A percentile compares a stretch with the other conserved stretches of the same genome.
Evolutionary conservation across 2,329 filamentous ascomycete genomes (phyloP).

Genomic region (Nigrospora oryzae): DNA sequence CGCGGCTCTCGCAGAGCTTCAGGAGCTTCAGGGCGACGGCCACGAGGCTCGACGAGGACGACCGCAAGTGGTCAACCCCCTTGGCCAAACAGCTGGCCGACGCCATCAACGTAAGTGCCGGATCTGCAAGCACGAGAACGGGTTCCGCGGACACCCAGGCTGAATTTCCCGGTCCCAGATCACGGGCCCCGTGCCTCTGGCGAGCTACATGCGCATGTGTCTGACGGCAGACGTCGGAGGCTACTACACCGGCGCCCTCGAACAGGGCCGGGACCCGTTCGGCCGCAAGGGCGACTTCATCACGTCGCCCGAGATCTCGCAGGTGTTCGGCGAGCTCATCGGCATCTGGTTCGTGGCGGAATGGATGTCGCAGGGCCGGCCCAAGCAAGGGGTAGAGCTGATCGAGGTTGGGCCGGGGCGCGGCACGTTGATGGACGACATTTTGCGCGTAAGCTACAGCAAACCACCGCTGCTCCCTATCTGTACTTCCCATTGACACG

Average conservation of each 20-base stretch:
- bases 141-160: slow-evolving; percentile 9
- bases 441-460: slow-evolving; percentile 65
- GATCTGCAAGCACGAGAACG: neutral
- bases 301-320: slow-evolving; percentile 94
- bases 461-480: neutral
- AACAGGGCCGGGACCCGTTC: slow-evolving; percentile 72
- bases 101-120: slow-evolving; percentile 64
- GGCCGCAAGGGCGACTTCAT: slow-evolving; percentile 92
- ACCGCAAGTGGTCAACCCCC: slow-evolving; percentile 81
- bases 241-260: slow-evolving; percentile 78
- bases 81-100: slow-evolving; percentile 79
- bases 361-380: slow-evolving; percentile 86
- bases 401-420: slow-evolving; percentile 92
- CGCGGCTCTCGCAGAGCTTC: slow-evolving; percentile 8
- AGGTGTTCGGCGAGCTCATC: slow-evolving; percentile 90
- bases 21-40: slow-evolving; percentile 19
- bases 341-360: slow-evolving; percentile 94
- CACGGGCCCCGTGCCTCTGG: slow-evolving; percentile 85
- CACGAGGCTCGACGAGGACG: slow-evolving; percentile 21
- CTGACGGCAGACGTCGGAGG: slow-evolving; percentile 84
- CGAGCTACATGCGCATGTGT: slow-evolving; percentile 97
- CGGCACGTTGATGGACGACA: slow-evolving; percentile 95
- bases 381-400: slow-evolving; percentile 67
- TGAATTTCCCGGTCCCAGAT: slow-evolving; percentile 26
- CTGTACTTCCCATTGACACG: neutral